phyloP scores from a whole-genome alignment of 306 rosid genomes.

The Quercus berberidifolia region DNA sequence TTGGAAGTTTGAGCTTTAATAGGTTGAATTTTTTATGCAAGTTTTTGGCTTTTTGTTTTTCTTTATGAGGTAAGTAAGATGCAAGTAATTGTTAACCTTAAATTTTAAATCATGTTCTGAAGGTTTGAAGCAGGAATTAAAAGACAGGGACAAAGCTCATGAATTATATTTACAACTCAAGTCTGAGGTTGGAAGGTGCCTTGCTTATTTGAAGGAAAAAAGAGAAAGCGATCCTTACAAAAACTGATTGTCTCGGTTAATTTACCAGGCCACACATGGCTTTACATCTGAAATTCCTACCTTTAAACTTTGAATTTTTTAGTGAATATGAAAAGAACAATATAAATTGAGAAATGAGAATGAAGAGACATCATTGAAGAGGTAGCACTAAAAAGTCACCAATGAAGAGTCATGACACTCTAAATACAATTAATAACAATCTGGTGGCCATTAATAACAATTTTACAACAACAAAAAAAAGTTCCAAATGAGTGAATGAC shows the following conservation, averaged over 20 bases:
- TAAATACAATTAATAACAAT: no score
- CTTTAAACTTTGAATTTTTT: conserved; percentile 54
- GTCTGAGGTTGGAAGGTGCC: conserved; percentile 64
- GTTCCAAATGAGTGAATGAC: no score
- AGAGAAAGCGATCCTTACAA: conserved; percentile 76
- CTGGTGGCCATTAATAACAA: no score
- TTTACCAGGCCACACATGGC: conserved; percentile 60
- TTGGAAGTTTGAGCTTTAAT: background rate
- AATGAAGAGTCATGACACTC: no score
- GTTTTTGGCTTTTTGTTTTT: background rate
- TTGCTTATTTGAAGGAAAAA: conserved; percentile 64
- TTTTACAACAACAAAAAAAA: no score
- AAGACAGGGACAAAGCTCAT: conserved; percentile 49
- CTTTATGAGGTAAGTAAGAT: background rate
- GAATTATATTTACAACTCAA: conserved; percentile 68
- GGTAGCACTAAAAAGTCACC: no score
- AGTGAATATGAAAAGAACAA: no score
- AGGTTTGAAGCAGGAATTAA: conserved; percentile 66
- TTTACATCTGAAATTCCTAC: conserved; percentile 62
- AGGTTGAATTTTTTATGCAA: background rate
- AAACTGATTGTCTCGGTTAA: conserved; percentile 48
- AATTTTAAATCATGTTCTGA: conserved; percentile 11
- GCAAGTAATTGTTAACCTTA: background rate
- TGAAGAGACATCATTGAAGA: no score
- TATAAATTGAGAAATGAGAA: no score